These are phyloP conservation scores for Chenopodium album DNA, from an alignment of 148 eudicot species.

Conservation along the genomic window DNA sequence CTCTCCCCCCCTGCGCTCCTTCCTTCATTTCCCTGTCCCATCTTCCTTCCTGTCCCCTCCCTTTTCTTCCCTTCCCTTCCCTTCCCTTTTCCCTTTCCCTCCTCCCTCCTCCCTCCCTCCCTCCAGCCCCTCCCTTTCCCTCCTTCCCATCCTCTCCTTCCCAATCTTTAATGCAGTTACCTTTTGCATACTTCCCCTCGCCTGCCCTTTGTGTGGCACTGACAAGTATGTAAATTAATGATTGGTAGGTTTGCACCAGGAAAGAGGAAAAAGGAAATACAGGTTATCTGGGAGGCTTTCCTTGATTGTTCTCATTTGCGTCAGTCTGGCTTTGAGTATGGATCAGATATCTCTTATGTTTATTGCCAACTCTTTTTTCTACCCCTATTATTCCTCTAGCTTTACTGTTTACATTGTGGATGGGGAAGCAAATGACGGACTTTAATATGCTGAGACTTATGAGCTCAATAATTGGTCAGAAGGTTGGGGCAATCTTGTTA, in stretches of 20 bases:
- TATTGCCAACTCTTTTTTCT: slow-evolving; percentile 8
- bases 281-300: slow-evolving; percentile 27
- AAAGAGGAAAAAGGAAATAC: slow-evolving; percentile 30
- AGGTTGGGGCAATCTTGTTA: background rate
- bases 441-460: slow-evolving; percentile 1
- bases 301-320: slow-evolving; percentile 32
- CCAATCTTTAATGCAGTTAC: slow-evolving; percentile 14
- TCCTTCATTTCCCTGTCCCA: background rate
- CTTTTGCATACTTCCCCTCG: slow-evolving; percentile 9
- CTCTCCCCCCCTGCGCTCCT: background rate
- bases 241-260: slow-evolving; percentile 41
- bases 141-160: slow-evolving; percentile 16
- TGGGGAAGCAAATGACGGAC: background rate
- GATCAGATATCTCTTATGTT: slow-evolving; percentile 23
- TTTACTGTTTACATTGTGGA: background rate
- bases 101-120: background rate
- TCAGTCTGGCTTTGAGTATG: slow-evolving; percentile 35
- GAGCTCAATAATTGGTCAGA: background rate
- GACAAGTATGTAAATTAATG: slow-evolving; percentile 32
- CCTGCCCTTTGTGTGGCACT: slow-evolving; percentile 24
- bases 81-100: background rate
- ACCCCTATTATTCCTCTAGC: background rate
- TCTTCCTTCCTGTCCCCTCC: background rate
- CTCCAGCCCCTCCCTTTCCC: background rate
- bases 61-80: background rate